A percentile compares a stretch with the other conserved stretches of the same genome.
These are phyloP conservation scores for Pythium apleroticum DNA, from an alignment of 352 stramenopile genomes.

Conservation along the genomic window DNA sequence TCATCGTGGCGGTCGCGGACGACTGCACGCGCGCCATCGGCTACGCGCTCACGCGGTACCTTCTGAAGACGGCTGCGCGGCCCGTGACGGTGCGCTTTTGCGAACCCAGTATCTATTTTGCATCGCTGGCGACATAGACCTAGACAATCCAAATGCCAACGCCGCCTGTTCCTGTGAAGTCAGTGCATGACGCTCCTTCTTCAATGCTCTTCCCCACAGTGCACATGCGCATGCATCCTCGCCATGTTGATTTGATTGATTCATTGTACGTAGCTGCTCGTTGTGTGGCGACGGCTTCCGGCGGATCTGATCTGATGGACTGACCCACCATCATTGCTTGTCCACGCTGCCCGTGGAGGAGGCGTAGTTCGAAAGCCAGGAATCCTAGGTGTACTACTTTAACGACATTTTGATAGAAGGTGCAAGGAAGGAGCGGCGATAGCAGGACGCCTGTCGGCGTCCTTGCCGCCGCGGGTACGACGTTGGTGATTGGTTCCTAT, in stretches of 20 bases:
- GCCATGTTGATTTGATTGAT: not conserved
- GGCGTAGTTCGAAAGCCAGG: no score
- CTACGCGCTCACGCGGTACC: conserved; percentile 63
- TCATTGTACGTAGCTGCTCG: not conserved
- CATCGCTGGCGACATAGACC: conserved; percentile 32
- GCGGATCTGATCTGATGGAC: conserved; percentile 3
- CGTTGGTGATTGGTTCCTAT: no score
- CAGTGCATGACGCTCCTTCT: not conserved
- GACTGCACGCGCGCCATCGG: conserved; percentile 69
- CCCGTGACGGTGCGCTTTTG: conserved; percentile 74
- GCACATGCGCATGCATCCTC: not conserved
- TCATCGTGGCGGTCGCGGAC: conserved; percentile 67
- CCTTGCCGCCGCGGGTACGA: no score
- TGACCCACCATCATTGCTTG: conserved; percentile 1
- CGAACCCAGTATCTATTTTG: conserved; percentile 79
- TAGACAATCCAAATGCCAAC: not conserved
- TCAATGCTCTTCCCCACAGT: not conserved
- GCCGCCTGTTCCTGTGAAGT: not conserved
- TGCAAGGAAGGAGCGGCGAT: no score
- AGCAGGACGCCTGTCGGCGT: no score
- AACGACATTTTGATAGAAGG: no score
- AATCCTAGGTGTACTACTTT: no score
- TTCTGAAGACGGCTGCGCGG: conserved; percentile 64
- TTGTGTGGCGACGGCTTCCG: not conserved
- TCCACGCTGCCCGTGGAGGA: no score